Evolutionary conservation across 2,329 filamentous ascomycete species (phyloP), one percentile per base, ranked within the genome.

Genomic region (Alternaria sp.): DNA sequence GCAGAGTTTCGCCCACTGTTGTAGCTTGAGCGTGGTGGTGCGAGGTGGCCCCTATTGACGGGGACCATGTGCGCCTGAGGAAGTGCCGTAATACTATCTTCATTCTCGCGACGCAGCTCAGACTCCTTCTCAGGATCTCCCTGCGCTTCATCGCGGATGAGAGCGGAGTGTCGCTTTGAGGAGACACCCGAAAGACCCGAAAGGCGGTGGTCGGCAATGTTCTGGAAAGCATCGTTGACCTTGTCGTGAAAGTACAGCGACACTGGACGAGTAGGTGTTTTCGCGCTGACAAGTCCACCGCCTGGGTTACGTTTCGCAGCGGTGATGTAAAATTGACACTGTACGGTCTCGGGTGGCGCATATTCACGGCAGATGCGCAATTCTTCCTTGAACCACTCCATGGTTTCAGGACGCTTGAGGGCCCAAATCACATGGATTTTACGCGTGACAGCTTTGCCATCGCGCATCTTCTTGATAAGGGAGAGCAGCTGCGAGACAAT

Each of bases 331-430:
- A 97, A 97, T 76, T 96, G 94, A 82, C 94, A 97, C 24, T 91
- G 92, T 8, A 97, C 91, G 30, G 91, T 91, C 74, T 95, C 92
- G 0, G 92, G 91, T 1, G 94, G 94, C 9, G 94, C 94, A 51
- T 89, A 90, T 78, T 97, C 92, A 70, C 93, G 88, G 80, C 94
- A 97, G 71, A 97, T 96, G 48, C 93, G 88, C 59, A 97, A 84
- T 78, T 97, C 94, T 79, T 97, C 94, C 66, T 92, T 91, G 84
- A 97, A 98, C 94, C 94, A 98, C 75, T 97, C 93, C 89, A 98
- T 93, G 1, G 93, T 92, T 78, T 97, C 94, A 14, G 95, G 88
- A 57, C 91, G 88, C 79, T 95, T 96, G 67, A 97, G 83, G 5
- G 94, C 89, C 94, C 94, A 98, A n/a, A 98, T 87, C 1, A 98